Base-by-base conservation (phyloP, 345 rosid genomes). In the Mallotus nudiflorus region DNA sequence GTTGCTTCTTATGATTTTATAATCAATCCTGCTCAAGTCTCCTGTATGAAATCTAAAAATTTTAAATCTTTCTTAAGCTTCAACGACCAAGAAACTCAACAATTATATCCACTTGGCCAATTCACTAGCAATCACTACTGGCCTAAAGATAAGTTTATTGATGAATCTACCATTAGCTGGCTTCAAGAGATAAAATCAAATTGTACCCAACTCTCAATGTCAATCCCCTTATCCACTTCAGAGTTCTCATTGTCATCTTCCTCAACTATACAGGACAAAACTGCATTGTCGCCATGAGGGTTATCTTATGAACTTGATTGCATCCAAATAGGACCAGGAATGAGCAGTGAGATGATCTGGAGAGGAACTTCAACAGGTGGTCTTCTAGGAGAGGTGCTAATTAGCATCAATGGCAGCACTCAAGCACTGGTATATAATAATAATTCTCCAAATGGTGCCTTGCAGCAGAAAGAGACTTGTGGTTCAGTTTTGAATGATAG, bases 241-340 rank as follows among this genome's bases (percentile, higher is more conserved):
- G 85, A 85, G 57, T 79, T 79, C 68, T 78, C 83, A 22, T 71
- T 88, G 14, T 75, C 96, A 10, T 58, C 85, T 9, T 72, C 81
- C 33, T 81, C 87, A 22, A 80, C 87, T 1, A 46, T 39, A 6
- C 73, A 72, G 48, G 85, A 86, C 56, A 85, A 84, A 62, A 60
- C 45, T 20, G 68, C 80, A 0, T 56, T 81, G 54, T 86, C 91
- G 9, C 86, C 93, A 12, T 81, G 83, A 5, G 81, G 86, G 67
- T 73, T 88, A 55, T 82, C 87, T 1, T 82, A 73, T 3, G 93
- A 85, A 73, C 67, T 66, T 66, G 86, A 85, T 24, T 76, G 82
- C 9, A 55, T 63, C 27, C 84, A 76, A 27, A 78, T 73, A 80
- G 84, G 89, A n/a, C 57, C 77, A 44, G 84, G 76, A 3, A 62